phyloP scores from a whole-genome alignment of 78 protist genomes.

The Polysphondylium violaceum region DNA sequence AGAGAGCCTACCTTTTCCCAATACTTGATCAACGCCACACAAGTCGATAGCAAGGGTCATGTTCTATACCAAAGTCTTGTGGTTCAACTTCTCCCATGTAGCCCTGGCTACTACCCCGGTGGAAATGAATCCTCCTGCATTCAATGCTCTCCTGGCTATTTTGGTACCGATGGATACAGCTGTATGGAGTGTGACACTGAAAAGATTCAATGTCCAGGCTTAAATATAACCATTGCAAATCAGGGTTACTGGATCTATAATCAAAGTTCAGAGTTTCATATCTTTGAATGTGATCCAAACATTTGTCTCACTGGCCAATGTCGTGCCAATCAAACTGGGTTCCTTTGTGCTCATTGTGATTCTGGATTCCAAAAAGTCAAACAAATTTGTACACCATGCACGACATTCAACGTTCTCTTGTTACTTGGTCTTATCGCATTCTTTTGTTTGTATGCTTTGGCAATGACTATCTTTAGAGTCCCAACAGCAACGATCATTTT shows the following conservation, averaged over 20 bases:
- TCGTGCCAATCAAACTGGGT: conserved; percentile 17
- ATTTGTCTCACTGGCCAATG: conserved; percentile 11
- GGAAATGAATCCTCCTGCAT: background rate
- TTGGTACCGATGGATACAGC: conserved; percentile 40
- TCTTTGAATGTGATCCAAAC: conserved; percentile 52
- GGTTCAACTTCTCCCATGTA: conserved; percentile 2
- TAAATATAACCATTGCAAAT: background rate
- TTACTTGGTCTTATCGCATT: background rate
- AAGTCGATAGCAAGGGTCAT: background rate
- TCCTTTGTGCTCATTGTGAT: conserved; percentile 15
- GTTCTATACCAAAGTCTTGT: background rate
- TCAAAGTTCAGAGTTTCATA: background rate
- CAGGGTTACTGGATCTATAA: conserved; percentile 27
- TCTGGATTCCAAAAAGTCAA: conserved; percentile 61
- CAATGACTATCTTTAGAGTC: conserved; percentile 5
- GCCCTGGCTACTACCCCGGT: conserved; percentile 20
- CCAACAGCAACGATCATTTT: conserved; percentile 46
- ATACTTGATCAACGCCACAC: background rate
- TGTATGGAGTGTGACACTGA: conserved; percentile 8
- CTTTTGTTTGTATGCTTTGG: background rate
- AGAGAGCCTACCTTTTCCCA: too few species aligned
- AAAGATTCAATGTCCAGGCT: conserved; percentile 47
- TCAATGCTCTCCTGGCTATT: conserved; percentile 10
- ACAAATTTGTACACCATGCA: conserved; percentile 25
- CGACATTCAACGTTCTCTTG: background rate